Conservation (phyloP, 768 basidiomycete genomes). For the Exsudoporus frostii region DNA sequence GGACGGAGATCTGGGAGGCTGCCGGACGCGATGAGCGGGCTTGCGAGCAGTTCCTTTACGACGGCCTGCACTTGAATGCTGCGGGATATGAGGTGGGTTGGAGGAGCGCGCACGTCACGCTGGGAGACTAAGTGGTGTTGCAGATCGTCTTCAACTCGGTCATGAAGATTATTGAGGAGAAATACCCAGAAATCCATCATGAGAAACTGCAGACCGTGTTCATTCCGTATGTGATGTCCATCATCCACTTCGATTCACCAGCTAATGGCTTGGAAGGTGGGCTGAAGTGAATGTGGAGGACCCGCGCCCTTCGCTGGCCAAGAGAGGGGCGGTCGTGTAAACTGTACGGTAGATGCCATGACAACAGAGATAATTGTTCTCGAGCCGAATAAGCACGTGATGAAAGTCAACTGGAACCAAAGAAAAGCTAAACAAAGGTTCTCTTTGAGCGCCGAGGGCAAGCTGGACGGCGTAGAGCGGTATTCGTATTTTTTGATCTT, state of each 20-base stretch:
- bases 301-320: conserved; percentile 20
- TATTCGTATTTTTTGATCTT: conserved; percentile 6
- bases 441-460: conserved; percentile 4
- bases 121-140: not conserved
- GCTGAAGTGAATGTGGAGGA: conserved; percentile 19
- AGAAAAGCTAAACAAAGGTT: conserved; percentile 39
- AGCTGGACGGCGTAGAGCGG: conserved; percentile 23
- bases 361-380: conserved; percentile 14
- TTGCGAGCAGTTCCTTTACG: conserved; percentile 53
- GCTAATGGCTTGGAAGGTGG: conserved; percentile 23
- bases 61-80: conserved; percentile 81
- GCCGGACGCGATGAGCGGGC: conserved; percentile 58
- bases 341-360: conserved; percentile 6
- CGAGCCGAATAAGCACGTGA: conserved; percentile 27
- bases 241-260: not conserved
- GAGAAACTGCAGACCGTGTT: conserved; percentile 59
- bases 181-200: conserved; percentile 68
- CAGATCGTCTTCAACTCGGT: conserved; percentile 69
- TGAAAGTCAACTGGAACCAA: conserved; percentile 53
- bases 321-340: conserved; percentile 16
- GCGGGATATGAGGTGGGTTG: conserved; percentile 66
- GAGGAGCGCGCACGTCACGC: not conserved
- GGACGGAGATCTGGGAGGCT: conserved; percentile 69
- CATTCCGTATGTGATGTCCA: conserved; percentile 58
- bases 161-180: conserved; percentile 49